Percentiles rank a stretch among this genome's conserved stretches.
Conservation (phyloP, 2,329 filamentous ascomycete species). For the Lecanoromycetidae sp. region DNA sequence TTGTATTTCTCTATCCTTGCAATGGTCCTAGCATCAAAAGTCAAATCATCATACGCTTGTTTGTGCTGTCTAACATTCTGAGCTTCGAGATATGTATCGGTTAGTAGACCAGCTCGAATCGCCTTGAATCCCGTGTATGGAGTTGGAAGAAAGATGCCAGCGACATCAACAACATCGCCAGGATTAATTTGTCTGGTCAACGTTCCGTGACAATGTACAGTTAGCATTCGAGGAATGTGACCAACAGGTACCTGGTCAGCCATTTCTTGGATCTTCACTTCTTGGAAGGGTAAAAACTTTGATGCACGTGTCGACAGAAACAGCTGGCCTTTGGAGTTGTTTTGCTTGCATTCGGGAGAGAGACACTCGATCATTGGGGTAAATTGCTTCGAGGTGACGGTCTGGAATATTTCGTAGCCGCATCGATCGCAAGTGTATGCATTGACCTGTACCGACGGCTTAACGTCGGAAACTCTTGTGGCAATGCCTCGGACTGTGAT, state of each 20-base stretch:
- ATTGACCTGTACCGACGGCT: constrained; percentile 93
- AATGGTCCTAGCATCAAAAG: constrained; percentile 66
- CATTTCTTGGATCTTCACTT: constrained; percentile 97
- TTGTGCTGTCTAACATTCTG: constrained; percentile 93
- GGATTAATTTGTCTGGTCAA: constrained; percentile 80
- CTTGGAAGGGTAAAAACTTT: constrained; percentile 95
- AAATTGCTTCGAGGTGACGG: constrained; percentile 81
- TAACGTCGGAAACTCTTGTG: constrained; percentile 92
- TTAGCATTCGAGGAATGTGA: constrained; percentile 86
- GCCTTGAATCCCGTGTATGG: constrained; percentile 99
- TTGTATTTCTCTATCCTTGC: constrained; percentile 76
- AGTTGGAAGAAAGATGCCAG: constrained; percentile 90
- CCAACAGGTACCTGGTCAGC: constrained; percentile 98
- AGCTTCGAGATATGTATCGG: constrained; percentile 92
- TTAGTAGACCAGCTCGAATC: constrained; percentile 88
- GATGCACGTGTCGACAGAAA: constrained; percentile 91
- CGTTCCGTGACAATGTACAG: constrained; percentile 76
- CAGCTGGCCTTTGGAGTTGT: constrained; percentile 85
- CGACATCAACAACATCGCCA: constrained; percentile 86
- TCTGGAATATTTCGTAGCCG: constrained; percentile 95
- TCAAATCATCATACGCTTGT: constrained; percentile 90
- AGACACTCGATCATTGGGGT: constrained; percentile 77
- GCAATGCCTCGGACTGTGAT: constrained; percentile 92
- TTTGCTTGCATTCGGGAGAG: constrained; percentile 77
- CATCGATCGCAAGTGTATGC: constrained; percentile 96